phyloP scores from a whole-genome alignment of 164 flowering plant genomes.

The Vitis rupestris region DNA sequence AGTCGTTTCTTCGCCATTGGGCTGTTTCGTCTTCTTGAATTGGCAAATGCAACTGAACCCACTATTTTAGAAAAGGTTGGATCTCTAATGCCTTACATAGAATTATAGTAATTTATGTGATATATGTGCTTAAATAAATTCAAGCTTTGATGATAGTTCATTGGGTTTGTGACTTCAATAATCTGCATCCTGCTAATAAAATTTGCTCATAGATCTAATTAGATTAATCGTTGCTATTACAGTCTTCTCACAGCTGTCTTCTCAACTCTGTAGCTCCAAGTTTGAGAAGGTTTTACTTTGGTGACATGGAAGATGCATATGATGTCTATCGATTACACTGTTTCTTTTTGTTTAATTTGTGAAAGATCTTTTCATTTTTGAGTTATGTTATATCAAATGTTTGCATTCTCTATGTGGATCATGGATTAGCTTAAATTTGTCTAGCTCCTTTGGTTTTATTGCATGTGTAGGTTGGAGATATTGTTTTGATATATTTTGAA shows the following conservation, averaged over 20 bases:
- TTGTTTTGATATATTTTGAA: no score
- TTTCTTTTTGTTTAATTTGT: no score
- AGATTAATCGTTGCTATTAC: background rate
- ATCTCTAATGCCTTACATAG: slow-evolving; percentile 2
- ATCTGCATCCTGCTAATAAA: no score
- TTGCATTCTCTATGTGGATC: no score
- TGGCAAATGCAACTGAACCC: slow-evolving; percentile 87
- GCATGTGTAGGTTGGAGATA: no score
- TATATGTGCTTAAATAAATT: background rate
- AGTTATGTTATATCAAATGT: no score
- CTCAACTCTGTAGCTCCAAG: background rate
- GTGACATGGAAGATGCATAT: no score
- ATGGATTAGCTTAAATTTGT: no score
- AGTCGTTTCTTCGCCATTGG: slow-evolving; percentile 97
- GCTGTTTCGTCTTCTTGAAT: slow-evolving; percentile 88
- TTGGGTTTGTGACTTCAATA: background rate
- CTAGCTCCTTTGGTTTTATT: no score
- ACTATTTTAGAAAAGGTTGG: slow-evolving; percentile 82
- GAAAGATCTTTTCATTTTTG: no score
- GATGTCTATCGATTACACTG: no score
- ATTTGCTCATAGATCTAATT: background rate
- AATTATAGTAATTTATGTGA: background rate
- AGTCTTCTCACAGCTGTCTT: background rate
- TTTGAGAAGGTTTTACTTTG: background rate
- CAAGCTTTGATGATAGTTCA: background rate